Percentiles rank a stretch among this genome's conserved stretches.
These are phyloP conservation scores for Psilocybe sp. DNA, from an alignment of 768 basidiomycete genomes.

Conservation along the genomic window DNA sequence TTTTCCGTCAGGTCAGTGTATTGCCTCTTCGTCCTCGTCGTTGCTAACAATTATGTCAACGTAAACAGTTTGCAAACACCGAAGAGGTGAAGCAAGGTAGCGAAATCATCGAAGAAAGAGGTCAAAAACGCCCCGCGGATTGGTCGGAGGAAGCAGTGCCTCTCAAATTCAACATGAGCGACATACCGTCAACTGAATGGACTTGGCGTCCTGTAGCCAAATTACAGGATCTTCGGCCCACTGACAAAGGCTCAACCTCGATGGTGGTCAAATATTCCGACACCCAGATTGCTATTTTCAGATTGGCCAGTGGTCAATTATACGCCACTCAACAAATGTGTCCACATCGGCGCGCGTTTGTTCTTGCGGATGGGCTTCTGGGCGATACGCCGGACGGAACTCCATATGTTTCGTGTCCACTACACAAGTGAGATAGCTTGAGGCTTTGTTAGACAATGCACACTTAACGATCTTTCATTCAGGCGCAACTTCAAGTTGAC, in stretches of 20 bases:
- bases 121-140: slow-evolving; percentile 61
- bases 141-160: slow-evolving; percentile 61
- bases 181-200: slow-evolving; percentile 51
- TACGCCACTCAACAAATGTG: slow-evolving; percentile 72
- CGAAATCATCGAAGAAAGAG: slow-evolving; percentile 58
- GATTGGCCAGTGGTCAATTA: slow-evolving; percentile 53
- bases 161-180: slow-evolving; percentile 38
- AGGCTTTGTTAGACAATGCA: too few relatives aligned
- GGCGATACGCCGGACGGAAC: slow-evolving; percentile 59
- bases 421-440: slow-evolving; percentile 60
- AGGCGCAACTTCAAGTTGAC: slow-evolving; percentile 56
- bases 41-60: slow-evolving; percentile 29
- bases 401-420: slow-evolving; percentile 46
- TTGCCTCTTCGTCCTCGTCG: background rate
- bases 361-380: slow-evolving; percentile 67
- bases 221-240: slow-evolving; percentile 45
- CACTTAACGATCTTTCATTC: too few relatives aligned
- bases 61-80: slow-evolving; percentile 68
- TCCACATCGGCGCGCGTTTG: slow-evolving; percentile 55
- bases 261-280: slow-evolving; percentile 58
- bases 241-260: slow-evolving; percentile 44
- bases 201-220: slow-evolving; percentile 51
- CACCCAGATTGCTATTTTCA: slow-evolving; percentile 67
- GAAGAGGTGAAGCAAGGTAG: slow-evolving; percentile 39
- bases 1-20: slow-evolving; percentile 14